Evolutionary conservation across 306 rosid species (phyloP).

Genomic region (Vigna trinervia): DNA sequence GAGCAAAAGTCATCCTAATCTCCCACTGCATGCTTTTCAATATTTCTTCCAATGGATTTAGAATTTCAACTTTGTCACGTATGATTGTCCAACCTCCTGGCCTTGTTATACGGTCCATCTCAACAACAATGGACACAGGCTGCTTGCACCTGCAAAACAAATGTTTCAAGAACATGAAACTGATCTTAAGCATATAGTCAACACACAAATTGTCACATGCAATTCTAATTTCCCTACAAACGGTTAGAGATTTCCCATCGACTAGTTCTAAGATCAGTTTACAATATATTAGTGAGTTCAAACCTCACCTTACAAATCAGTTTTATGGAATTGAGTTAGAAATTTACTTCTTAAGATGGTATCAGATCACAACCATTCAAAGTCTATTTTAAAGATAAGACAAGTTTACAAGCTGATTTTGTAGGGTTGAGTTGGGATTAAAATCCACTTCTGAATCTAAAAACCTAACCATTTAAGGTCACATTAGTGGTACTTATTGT

Average conservation of each 20-base stretch:
- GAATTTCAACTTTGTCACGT: constrained; percentile 85
- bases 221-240: background rate
- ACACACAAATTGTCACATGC: background rate
- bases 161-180: constrained; percentile 1
- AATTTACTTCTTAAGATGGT: too few species aligned
- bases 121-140: constrained; percentile 77
- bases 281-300: too few species aligned
- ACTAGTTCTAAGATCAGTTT: too few species aligned
- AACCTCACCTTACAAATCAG: too few species aligned
- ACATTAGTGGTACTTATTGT: background rate
- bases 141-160: constrained; percentile 77
- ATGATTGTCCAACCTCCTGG: constrained; percentile 94
- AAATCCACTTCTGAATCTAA: too few species aligned
- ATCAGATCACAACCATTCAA: too few species aligned
- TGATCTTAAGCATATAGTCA: constrained; percentile 1
- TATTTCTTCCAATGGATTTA: constrained; percentile 78
- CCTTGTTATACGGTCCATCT: constrained; percentile 91
- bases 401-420: too few species aligned
- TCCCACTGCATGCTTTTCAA: constrained; percentile 82
- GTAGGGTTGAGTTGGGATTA: too few species aligned
- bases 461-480: background rate
- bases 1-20: constrained; percentile 75
- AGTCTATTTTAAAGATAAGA: too few species aligned
- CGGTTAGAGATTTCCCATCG: too few species aligned
- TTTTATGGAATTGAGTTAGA: too few species aligned